Evolutionary conservation across 768 basidiomycete genomes (phyloP).

Genomic region (Leccinum subgranulosum): DNA sequence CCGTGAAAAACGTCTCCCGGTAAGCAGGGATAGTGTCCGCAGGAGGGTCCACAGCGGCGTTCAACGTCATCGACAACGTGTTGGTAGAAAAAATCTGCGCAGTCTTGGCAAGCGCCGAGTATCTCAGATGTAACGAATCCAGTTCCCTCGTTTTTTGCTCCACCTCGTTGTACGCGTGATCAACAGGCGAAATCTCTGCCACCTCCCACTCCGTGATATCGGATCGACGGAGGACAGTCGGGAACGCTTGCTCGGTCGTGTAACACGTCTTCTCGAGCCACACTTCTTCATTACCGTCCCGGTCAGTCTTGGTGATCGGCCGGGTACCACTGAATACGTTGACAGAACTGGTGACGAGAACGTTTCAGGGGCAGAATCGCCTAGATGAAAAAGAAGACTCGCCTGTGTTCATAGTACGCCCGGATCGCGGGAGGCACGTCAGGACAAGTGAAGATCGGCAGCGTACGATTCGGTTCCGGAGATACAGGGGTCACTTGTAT

Average conservation of each 20-base stretch:
- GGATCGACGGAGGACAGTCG: constrained; percentile 86
- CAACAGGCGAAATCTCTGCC: constrained; percentile 81
- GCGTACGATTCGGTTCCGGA: constrained; percentile 77
- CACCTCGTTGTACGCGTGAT: constrained; percentile 79
- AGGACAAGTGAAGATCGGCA: constrained; percentile 80
- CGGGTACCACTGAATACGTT: constrained; percentile 78
- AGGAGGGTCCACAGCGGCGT: constrained; percentile 82
- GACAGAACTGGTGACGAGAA: constrained; percentile 57
- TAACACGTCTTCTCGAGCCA: constrained; percentile 91
- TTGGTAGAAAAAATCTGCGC: constrained; percentile 72
- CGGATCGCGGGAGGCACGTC: constrained; percentile 79
- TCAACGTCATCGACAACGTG: constrained; percentile 81
- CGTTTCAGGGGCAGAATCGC: neutral
- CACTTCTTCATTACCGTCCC: constrained; percentile 66
- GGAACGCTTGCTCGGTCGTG: constrained; percentile 86
- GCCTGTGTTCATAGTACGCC: constrained; percentile 88
- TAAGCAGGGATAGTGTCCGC: constrained; percentile 72
- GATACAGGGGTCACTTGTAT: constrained; percentile 86
- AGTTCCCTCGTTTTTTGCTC: constrained; percentile 79
- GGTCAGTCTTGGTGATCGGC: constrained; percentile 58
- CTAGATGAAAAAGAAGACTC: constrained; percentile 12
- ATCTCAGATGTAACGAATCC: constrained; percentile 61
- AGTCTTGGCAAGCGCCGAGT: constrained; percentile 76
- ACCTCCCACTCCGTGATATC: constrained; percentile 73
- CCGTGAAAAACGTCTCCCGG: constrained; percentile 70